Evolutionary conservation across 2,329 filamentous ascomycete species (phyloP).

Genomic region (Fusarium verrucosum): DNA sequence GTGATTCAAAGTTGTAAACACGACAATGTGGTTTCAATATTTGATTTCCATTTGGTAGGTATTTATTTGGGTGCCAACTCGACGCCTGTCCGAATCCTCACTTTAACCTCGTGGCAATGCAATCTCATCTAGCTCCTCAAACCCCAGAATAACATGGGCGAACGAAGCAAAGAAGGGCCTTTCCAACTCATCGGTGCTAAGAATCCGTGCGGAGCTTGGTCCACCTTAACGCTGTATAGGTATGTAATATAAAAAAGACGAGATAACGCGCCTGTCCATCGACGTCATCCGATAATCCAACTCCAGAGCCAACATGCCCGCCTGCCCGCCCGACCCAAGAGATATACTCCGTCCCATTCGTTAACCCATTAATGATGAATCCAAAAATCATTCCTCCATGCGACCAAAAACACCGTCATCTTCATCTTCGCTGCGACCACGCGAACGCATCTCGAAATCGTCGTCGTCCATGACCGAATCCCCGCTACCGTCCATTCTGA

Average conservation of each 20-base stretch:
- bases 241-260: constrained; percentile 60
- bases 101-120: constrained; percentile 76
- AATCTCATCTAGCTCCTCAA: constrained; percentile 49
- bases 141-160: constrained; percentile 27
- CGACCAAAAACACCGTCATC: constrained; percentile 95
- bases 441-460: constrained; percentile 68
- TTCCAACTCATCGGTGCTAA: constrained; percentile 75
- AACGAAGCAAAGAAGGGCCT: constrained; percentile 49
- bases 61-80: constrained; percentile 63
- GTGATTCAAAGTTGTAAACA: constrained; percentile 17
- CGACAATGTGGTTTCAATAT: constrained; percentile 30
- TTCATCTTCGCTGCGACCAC: constrained; percentile 81
- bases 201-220: constrained; percentile 69
- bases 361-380: constrained; percentile 42
- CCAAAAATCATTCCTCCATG: constrained; percentile 83
- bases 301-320: constrained; percentile 46
- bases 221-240: constrained; percentile 57
- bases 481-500: constrained; percentile 73
- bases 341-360: constrained; percentile 40
- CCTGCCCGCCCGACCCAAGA: constrained; percentile 45
- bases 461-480: constrained; percentile 73
- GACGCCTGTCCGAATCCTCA: constrained; percentile 70
- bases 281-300: constrained; percentile 49
- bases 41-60: constrained; percentile 48
- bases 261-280: constrained; percentile 51